Evolutionary conservation across 2,329 filamentous ascomycete genomes (phyloP).

Genomic region (Ceratocystiopsis minuta): DNA sequence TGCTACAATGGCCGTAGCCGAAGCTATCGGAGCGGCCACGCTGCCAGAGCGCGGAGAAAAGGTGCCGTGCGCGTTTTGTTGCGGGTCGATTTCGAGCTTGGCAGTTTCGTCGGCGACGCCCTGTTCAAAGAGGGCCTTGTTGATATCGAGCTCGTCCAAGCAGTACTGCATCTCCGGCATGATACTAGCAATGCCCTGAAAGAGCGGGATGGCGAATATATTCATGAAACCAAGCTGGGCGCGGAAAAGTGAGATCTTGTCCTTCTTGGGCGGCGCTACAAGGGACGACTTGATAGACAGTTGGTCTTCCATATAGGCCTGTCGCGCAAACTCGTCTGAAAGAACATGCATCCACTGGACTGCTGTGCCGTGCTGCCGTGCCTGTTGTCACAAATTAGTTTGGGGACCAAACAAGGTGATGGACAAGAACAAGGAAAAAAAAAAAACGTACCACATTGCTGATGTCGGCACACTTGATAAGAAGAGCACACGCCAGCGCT

Average conservation of each 20-base stretch:
- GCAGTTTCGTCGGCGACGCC: slow-evolving; percentile 47
- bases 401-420: no score
- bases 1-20: background rate
- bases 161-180: slow-evolving; percentile 73
- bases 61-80: slow-evolving; percentile 21
- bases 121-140: slow-evolving; percentile 56
- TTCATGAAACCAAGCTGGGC: slow-evolving; percentile 95
- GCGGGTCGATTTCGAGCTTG: slow-evolving; percentile 23
- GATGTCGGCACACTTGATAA: slow-evolving; percentile 98
- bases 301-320: slow-evolving; percentile 80
- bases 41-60: slow-evolving; percentile 28
- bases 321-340: slow-evolving; percentile 88
- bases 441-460: slow-evolving; percentile 71
- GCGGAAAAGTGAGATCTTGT: slow-evolving; percentile 64
- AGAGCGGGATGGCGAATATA: slow-evolving; percentile 81
- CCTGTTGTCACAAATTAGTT: slow-evolving; percentile 29
- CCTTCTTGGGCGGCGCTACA: slow-evolving; percentile 68
- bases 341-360: slow-evolving; percentile 81
- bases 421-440: background rate
- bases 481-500: slow-evolving; percentile 65
- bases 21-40: slow-evolving; percentile 14
- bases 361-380: slow-evolving; percentile 66
- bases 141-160: slow-evolving; percentile 61
- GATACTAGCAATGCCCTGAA: slow-evolving; percentile 71
- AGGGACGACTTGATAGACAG: slow-evolving; percentile 76